phyloP scores from a whole-genome alignment of 257 asterid species.

The Nicotiana undulata region DNA sequence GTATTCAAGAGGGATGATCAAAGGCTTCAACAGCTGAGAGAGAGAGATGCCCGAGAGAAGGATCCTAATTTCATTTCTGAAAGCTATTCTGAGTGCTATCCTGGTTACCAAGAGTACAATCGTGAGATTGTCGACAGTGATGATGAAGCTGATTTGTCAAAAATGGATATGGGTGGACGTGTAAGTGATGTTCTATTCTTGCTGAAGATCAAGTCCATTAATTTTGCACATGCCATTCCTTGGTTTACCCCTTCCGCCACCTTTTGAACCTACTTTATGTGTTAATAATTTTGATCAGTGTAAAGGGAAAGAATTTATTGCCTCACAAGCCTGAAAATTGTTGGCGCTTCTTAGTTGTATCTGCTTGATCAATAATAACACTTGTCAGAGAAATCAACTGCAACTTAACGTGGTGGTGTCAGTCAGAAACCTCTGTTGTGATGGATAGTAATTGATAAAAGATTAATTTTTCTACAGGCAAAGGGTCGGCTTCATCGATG shows the following conservation, averaged over 20 bases:
- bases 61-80: slow-evolving; percentile 97
- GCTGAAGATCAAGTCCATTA: not conserved
- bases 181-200: slow-evolving; percentile 37
- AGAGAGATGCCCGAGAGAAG: slow-evolving; percentile 92
- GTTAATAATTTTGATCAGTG: not conserved
- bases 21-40: slow-evolving; percentile 89
- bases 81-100: slow-evolving; percentile 98
- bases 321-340: not conserved
- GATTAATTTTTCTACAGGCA: slow-evolving; percentile 42
- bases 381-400: not conserved
- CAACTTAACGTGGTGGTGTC: not conserved
- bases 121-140: slow-evolving; percentile 95
- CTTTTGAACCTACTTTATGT: not conserved
- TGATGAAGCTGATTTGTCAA: slow-evolving; percentile 89
- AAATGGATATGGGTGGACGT: slow-evolving; percentile 99
- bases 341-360: not conserved
- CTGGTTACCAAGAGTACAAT: slow-evolving; percentile 95
- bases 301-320: not conserved
- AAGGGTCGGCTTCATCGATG: slow-evolving; percentile 96
- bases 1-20: slow-evolving; percentile 97
- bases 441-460: not conserved
- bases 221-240: not conserved
- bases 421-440: not conserved
- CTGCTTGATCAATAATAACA: not conserved
- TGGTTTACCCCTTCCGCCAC: not conserved